A percentile compares a stretch with the other conserved stretches of the same genome.
Evolutionary conservation across 2,329 filamentous ascomycete species (phyloP).

Genomic region (Monosporascus cannonballus): DNA sequence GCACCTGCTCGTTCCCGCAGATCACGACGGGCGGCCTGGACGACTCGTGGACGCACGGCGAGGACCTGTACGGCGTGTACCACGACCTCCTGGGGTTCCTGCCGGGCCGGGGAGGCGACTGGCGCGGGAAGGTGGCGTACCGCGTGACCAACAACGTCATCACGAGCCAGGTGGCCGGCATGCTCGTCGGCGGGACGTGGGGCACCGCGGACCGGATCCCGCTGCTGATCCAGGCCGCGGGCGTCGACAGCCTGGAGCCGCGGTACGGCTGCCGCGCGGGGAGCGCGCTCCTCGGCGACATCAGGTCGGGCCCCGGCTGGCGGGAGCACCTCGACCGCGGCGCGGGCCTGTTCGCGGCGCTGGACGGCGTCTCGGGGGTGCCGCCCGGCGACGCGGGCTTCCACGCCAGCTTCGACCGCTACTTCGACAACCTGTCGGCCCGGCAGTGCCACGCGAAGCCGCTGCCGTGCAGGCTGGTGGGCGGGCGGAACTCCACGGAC

Average conservation of each 20-base stretch:
- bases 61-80: constrained; percentile 73
- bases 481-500: constrained; percentile 36
- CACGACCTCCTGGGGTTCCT: constrained; percentile 63
- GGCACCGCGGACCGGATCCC: constrained; percentile 33
- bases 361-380: constrained; percentile 67
- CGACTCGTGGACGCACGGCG: constrained; percentile 70
- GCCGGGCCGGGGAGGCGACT: constrained; percentile 40
- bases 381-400: constrained; percentile 50
- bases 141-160: constrained; percentile 79
- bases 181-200: constrained; percentile 69
- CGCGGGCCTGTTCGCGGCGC: constrained; percentile 44
- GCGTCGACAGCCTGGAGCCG: constrained; percentile 69
- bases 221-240: constrained; percentile 45
- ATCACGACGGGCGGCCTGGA: constrained; percentile 66
- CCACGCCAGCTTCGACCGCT: constrained; percentile 71
- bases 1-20: constrained; percentile 75
- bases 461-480: constrained; percentile 58
- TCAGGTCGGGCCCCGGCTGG: constrained; percentile 52
- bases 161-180: constrained; percentile 72
- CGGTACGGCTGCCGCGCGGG: constrained; percentile 59
- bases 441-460: constrained; percentile 70
- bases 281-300: constrained; percentile 32
- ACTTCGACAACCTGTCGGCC: constrained; percentile 78
- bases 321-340: constrained; percentile 55
- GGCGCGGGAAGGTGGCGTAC: constrained; percentile 47